These are phyloP conservation scores for Cornus kousa DNA, from an alignment of 148 eudicot species.

Conservation along the genomic window DNA sequence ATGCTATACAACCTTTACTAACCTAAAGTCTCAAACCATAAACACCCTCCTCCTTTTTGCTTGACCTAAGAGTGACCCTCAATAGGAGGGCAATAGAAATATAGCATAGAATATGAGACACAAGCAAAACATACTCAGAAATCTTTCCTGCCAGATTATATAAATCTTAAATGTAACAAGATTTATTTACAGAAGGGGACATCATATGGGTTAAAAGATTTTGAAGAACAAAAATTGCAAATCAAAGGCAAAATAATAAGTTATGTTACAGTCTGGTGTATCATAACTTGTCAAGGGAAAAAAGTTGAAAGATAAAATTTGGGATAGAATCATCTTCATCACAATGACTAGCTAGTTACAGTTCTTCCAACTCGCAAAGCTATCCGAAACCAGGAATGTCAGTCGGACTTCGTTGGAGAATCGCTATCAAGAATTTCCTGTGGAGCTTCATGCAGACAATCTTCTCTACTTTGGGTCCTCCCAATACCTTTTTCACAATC, in stretches of 20 bases:
- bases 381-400: constrained; percentile 12
- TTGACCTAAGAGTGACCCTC: no score
- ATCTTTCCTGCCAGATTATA: background rate
- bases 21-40: no score
- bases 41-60: no score
- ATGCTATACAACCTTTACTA: no score
- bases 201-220: background rate
- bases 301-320: background rate
- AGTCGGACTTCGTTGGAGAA: constrained; percentile 16
- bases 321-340: background rate
- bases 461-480: constrained; percentile 35
- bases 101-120: background rate
- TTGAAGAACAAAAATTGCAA: background rate
- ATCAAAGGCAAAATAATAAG: background rate
- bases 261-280: background rate
- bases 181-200: no score
- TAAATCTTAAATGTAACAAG: background rate
- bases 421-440: constrained; percentile 34
- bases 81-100: background rate
- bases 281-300: background rate
- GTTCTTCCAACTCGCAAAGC: background rate
- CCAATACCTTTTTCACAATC: constrained; percentile 27
- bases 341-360: constrained; percentile 9
- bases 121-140: background rate
- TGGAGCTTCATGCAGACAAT: constrained; percentile 30